These are phyloP conservation scores for Phytophthora quininea DNA, from an alignment of 352 stramenopile genomes.

Conservation along the genomic window DNA sequence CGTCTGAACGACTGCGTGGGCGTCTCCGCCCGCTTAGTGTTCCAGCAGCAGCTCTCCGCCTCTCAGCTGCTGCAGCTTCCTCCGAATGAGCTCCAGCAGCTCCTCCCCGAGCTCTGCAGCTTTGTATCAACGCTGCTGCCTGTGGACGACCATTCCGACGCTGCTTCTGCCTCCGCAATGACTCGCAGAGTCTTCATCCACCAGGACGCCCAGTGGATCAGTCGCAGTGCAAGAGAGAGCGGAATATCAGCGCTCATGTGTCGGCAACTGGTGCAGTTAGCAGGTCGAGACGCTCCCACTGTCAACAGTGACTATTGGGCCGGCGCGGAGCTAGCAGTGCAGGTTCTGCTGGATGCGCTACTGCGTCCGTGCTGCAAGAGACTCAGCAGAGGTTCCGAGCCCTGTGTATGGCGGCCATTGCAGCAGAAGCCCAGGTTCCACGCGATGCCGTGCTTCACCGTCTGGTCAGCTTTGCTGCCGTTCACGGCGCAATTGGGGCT, in stretches of 20 bases:
- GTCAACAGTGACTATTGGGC: slow-evolving; percentile 12
- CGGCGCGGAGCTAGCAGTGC: slow-evolving; percentile 26
- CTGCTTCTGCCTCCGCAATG: neutral
- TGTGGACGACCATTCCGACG: neutral
- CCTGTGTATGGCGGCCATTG: slow-evolving; percentile 50
- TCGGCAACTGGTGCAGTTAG: slow-evolving; percentile 49
- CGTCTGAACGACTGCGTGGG: slow-evolving; percentile 56
- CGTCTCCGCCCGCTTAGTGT: slow-evolving; percentile 49
- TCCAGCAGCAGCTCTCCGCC: slow-evolving; percentile 43
- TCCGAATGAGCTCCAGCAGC: slow-evolving; percentile 34
- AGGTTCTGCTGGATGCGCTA: slow-evolving; percentile 58
- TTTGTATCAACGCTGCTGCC: slow-evolving; percentile 44
- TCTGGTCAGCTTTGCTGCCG: slow-evolving; percentile 67
- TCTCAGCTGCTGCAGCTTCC: slow-evolving; percentile 30
- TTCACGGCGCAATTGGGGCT: slow-evolving; percentile 50
- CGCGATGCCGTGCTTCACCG: slow-evolving; percentile 61
- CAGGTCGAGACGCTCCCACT: slow-evolving; percentile 6
- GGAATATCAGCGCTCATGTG: slow-evolving; percentile 57
- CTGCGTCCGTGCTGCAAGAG: slow-evolving; percentile 41
- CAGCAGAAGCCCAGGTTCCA: slow-evolving; percentile 61
- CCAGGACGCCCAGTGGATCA: slow-evolving; percentile 56
- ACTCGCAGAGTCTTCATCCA: slow-evolving; percentile 47
- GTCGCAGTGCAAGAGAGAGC: slow-evolving; percentile 58
- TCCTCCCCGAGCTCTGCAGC: slow-evolving; percentile 51
- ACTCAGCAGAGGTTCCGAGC: slow-evolving; percentile 20